These are phyloP conservation scores for Cucumis hystrix DNA, from an alignment of 306 rosid species.

Conservation along the genomic window DNA sequence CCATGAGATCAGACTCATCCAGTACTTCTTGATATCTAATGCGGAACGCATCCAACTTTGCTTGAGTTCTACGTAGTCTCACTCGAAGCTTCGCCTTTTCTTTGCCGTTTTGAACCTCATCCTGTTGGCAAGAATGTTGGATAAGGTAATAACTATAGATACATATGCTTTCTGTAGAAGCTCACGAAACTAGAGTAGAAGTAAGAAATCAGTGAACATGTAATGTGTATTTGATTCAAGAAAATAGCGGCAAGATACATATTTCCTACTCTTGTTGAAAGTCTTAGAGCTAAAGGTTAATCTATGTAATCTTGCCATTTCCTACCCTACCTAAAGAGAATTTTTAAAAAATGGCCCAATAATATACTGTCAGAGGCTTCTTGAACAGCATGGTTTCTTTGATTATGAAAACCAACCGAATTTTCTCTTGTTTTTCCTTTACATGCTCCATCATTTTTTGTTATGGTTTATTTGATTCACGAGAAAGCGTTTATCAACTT, in stretches of 20 bases:
- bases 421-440: background rate
- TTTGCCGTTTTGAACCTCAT: constrained; percentile 23
- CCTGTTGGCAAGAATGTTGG: constrained; percentile 22
- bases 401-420: background rate
- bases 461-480: background rate
- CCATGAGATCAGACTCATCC: constrained; percentile 31
- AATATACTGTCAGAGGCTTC: background rate
- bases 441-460: background rate
- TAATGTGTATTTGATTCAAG: background rate
- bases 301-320: background rate
- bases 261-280: background rate
- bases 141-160: background rate
- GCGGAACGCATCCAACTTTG: constrained; percentile 46
- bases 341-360: background rate
- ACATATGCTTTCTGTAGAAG: background rate
- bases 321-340: background rate
- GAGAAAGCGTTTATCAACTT: background rate
- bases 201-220: background rate
- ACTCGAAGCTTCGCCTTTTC: constrained; percentile 39
- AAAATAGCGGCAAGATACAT: background rate
- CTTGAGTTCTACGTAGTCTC: constrained; percentile 64
- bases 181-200: background rate
- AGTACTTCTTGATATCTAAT: constrained; percentile 35
- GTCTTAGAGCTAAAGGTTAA: background rate
- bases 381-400: background rate